A percentile compares a stretch with the other conserved stretches of the same genome.
Conservation (phyloP, 2,329 filamentous ascomycete species). For the Tolypocladium album region DNA sequence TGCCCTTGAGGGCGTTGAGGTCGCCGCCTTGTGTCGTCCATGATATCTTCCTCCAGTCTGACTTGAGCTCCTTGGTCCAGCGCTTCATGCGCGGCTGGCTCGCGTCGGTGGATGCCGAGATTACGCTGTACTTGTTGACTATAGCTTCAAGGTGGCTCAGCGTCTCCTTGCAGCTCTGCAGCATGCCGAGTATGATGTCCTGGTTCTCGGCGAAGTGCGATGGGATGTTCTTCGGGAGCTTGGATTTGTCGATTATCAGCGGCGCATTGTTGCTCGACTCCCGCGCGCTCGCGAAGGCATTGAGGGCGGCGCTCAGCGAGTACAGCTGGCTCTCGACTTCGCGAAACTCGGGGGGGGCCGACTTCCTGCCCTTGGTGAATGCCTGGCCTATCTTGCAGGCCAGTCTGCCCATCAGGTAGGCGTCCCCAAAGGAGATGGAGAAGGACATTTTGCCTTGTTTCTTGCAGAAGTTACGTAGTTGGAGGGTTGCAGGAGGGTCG, state of each 20-base stretch:
- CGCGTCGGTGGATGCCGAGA: neutral
- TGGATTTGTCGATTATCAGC: neutral
- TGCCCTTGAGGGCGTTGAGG: neutral
- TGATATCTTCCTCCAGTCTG: constrained; percentile 3
- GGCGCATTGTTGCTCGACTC: neutral
- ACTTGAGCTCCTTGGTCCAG: constrained; percentile 1
- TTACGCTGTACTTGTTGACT: constrained; percentile 1
- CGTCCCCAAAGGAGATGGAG: constrained; percentile 1
- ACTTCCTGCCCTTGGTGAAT: constrained; percentile 4
- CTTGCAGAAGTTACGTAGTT: neutral
- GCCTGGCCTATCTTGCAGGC: constrained; percentile 2
- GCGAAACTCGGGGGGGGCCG: constrained; percentile 3
- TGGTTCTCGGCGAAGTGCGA: constrained; percentile 1
- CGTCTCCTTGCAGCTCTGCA: constrained; percentile 1
- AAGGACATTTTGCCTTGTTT: neutral
- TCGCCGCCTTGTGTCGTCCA: constrained; percentile 5
- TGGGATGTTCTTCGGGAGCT: constrained; percentile 1
- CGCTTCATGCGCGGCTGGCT: neutral
- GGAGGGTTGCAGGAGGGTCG: neutral
- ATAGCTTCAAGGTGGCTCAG: neutral
- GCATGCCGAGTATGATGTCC: constrained; percentile 3
- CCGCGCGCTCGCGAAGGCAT: constrained; percentile 1
- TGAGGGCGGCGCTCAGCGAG: constrained; percentile 4
- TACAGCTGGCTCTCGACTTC: constrained; percentile 5
- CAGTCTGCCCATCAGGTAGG: constrained; percentile 1